These are phyloP conservation scores for Metschnikowia sp. DNA, from an alignment of 805 yeast genomes.

Conservation along the genomic window DNA sequence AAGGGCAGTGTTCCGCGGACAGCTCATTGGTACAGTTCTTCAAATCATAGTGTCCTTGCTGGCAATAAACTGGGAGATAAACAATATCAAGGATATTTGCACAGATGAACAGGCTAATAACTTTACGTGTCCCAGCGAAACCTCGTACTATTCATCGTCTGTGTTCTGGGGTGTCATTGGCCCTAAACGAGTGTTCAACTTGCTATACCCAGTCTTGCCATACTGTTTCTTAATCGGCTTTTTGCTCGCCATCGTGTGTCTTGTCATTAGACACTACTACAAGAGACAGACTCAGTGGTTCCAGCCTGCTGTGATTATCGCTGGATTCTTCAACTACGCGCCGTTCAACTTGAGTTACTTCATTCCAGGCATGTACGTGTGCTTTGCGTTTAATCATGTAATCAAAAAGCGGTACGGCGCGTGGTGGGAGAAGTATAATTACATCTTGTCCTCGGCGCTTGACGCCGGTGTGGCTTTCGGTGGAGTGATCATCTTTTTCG, in stretches of 20 bases:
- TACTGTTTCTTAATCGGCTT: constrained; percentile 38
- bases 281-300: constrained; percentile 26
- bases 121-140: constrained; percentile 41
- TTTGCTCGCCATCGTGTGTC: constrained; percentile 36
- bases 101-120: constrained; percentile 21
- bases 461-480: constrained; percentile 42
- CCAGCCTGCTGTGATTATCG: constrained; percentile 39
- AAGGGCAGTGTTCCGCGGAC: constrained; percentile 38
- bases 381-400: constrained; percentile 33
- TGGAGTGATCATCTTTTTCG: constrained; percentile 35
- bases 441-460: constrained; percentile 41
- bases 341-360: constrained; percentile 40
- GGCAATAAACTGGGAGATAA: constrained; percentile 40
- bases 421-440: constrained; percentile 44
- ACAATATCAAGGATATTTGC: constrained; percentile 35
- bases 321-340: constrained; percentile 54
- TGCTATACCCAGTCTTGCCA: constrained; percentile 15
- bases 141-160: constrained; percentile 38
- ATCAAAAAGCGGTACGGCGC: constrained; percentile 38
- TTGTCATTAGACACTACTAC: constrained; percentile 39
- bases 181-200: constrained; percentile 18
- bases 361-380: constrained; percentile 19
- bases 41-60: constrained; percentile 36
- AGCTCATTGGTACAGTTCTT: constrained; percentile 41
- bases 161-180: constrained; percentile 44